Base-by-base conservation (phyloP, 148 eudicot species). In the Chenopodium formosanum region DNA sequence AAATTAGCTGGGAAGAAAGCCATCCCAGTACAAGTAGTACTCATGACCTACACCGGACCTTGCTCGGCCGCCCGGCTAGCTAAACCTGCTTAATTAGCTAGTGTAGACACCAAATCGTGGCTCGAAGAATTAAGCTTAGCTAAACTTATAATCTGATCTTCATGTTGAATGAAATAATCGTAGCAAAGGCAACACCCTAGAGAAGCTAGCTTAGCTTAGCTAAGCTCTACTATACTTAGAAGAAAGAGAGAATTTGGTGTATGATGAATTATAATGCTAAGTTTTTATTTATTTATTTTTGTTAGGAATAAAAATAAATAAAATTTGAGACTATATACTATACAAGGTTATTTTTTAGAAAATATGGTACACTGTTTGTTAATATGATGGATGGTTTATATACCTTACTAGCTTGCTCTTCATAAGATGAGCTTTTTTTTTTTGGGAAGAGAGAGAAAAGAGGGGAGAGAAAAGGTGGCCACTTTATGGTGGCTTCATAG, bases 1-100 rank as follows among this genome's bases (percentile, higher is more conserved):
- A 93, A 96, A 87, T 94, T 94, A 63, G 94, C 71, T 64, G 93
- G 89, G 84, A 92, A 92, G 84, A 96, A 96, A 77, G 88, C 97
- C 99, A 96, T 96, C 80, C 84, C 91, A 78, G 74, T 84, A 82
- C 77, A 90, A 87, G 86, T 90, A 83, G 84, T 78, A 84, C 84
- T 86, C 94, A 89, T 91, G 60, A 14, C 53, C 44, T 29, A 27
- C 23, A 10, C 25, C 19, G 25, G 68, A 68, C 50, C 66, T 79
- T 3, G 16, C 13, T 52, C 12, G 17, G 56, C 56, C 4, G 12
- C 9, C 56, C 4, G 56, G 56, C 56, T 52, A 52, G 3, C 16
- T 40, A 40, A 40, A 52, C 56, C 16, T 52, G 0, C 10, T 48
- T 48, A 11, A 11, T 11, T 48, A 48, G 52, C 16, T 10, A 52